Evolutionary conservation across 768 basidiomycete species (phyloP), one percentile per base, ranked within the genome.

Genomic region (Xerocomellus intermedius): DNA sequence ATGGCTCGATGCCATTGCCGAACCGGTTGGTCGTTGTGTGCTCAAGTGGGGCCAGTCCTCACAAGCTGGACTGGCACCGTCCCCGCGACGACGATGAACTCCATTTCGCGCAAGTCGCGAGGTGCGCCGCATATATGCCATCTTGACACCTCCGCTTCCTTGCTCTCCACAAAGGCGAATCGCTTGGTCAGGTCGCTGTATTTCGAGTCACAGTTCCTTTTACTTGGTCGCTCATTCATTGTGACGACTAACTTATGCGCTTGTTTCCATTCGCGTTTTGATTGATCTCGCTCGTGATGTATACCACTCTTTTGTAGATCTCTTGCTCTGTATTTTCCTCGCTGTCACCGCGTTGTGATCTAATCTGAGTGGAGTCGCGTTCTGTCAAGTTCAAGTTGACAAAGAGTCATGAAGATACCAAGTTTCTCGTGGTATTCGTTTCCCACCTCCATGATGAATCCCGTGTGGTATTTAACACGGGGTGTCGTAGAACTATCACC

Each of bases 171-270:
- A 8, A 17, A 2, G 4, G 46, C 38, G 36, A 22, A 48, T 50
- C 32, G 13, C 33, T 16, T 24, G 47, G 35, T 22, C 35, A 13
- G n/a, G n/a, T n/a, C n/a, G n/a, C n/a, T n/a, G n/a, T n/a, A n/a
- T 39, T 24, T 38, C 14, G 16, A 12, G 3, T 35, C 17, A 6
- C n/a, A 2, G 19, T 42, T 26, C 28, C 13, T 30, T 54, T 46
- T 21, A 19, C 33, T 37, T 35, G 50, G 8, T 46, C 49, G 10
- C 33, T 50, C 46, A 2, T 50, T 58, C 41, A 10, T 55, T 21
- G 32, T 49, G 45, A 19, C n/a, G n/a, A 50, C 36, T 65, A 57
- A 65, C 35, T 60, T 65, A 66, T 66, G 16, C n/a, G 14, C 19
- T 56, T 46, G 16, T 19, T 13, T 33, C 10, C 38, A 16, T 26